Evolutionary conservation across 2,329 filamentous ascomycete genomes (phyloP).

Genomic region (Beauveria caledonica): DNA sequence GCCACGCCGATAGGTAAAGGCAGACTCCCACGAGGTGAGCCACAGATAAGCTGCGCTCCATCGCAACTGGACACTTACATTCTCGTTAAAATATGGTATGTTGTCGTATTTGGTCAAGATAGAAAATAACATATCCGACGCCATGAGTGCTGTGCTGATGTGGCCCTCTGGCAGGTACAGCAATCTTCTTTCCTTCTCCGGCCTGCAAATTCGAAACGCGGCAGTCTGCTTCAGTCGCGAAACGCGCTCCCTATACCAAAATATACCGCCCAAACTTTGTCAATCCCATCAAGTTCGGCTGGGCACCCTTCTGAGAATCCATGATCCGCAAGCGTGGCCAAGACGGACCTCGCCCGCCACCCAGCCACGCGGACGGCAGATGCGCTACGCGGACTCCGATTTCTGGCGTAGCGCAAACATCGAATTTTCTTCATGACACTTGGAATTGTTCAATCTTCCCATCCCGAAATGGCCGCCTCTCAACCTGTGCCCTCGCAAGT

Average conservation of each 20-base stretch:
- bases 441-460: not conserved
- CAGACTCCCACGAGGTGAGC: not conserved
- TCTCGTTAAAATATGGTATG: too few relatives aligned
- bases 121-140: not conserved
- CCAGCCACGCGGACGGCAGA: not conserved
- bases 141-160: not conserved
- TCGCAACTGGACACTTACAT: too few relatives aligned
- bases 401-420: too few relatives aligned
- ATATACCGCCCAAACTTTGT: too few relatives aligned
- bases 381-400: too few relatives aligned
- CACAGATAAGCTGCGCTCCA: too few relatives aligned
- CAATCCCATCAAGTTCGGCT: not conserved
- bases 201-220: not conserved
- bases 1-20: not conserved
- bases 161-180: not conserved
- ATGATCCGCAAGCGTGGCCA: not conserved
- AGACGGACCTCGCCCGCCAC: not conserved
- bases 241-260: not conserved
- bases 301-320: not conserved
- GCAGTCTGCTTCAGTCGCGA: not conserved
- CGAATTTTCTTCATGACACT: too few relatives aligned
- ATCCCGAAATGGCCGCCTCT: not conserved
- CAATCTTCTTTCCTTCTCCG: not conserved
- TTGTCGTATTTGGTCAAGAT: too few relatives aligned
- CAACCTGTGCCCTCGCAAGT: too few relatives aligned